Evolutionary conservation across 2,329 filamentous ascomycete genomes (phyloP).

Genomic region (Myriosclerotinia duriaeana): DNA sequence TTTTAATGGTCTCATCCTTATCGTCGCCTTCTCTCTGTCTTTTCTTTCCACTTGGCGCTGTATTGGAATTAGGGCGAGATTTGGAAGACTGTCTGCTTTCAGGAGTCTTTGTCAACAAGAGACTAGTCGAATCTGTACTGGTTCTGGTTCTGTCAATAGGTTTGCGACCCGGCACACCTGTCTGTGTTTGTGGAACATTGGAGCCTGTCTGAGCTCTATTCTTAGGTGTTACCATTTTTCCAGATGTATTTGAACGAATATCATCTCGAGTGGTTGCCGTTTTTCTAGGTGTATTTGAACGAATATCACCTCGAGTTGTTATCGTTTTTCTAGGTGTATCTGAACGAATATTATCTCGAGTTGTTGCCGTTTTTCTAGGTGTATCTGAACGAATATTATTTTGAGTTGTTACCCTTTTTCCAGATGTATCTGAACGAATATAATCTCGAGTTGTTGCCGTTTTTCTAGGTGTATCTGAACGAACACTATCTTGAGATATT

Average conservation of each 20-base stretch:
- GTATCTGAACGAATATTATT: not conserved
- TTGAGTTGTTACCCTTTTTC: not conserved
- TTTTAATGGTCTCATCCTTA: not conserved
- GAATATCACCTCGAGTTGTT: not conserved
- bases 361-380: too few species aligned
- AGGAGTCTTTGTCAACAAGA: not conserved
- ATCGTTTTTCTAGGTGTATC: not conserved
- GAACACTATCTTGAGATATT: not conserved
- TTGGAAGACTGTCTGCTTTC: not conserved
- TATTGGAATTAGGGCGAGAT: not conserved
- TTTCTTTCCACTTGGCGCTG: not conserved
- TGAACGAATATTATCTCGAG: too few species aligned
- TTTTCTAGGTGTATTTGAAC: not conserved
- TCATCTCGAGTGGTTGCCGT: too few species aligned
- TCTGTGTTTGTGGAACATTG: not conserved
- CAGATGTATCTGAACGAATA: not conserved
- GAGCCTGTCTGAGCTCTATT: not conserved
- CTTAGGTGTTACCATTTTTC: not conserved
- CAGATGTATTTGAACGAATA: not conserved
- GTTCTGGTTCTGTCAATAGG: not conserved
- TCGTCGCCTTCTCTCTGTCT: not conserved
- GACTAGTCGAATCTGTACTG: not conserved
- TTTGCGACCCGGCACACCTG: not conserved
- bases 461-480: too few species aligned
- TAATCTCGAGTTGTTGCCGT: too few species aligned